Conservation (phyloP, 305 asterid species). For the Fraxinus paxiana region DNA sequence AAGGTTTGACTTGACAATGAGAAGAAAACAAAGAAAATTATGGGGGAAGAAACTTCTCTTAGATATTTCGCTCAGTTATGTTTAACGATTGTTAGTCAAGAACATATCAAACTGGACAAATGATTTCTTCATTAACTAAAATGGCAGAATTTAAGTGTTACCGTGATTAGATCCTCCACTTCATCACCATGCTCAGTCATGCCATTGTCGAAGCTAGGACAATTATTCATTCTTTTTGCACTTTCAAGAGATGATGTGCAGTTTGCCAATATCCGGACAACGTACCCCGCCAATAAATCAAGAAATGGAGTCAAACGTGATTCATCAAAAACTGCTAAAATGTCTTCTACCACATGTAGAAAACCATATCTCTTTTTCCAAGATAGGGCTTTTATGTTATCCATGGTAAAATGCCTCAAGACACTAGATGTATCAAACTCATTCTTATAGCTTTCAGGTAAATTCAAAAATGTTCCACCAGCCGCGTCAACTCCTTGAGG, state of each 20-base stretch:
- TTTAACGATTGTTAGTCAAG: not conserved
- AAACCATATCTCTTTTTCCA: constrained; percentile 81
- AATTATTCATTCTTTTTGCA: constrained; percentile 23
- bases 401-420: constrained; percentile 56
- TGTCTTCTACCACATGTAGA: constrained; percentile 77
- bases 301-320: constrained; percentile 65
- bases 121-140: constrained; percentile 8
- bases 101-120: not conserved
- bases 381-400: constrained; percentile 47
- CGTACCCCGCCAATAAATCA: constrained; percentile 61
- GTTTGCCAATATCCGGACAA: constrained; percentile 63
- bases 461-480: constrained; percentile 28
- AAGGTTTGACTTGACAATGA: not conserved
- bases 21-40: not conserved
- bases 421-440: constrained; percentile 40
- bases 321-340: constrained; percentile 81
- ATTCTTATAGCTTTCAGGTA: constrained; percentile 33
- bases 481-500: constrained; percentile 41
- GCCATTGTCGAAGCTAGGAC: constrained; percentile 28
- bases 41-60: not conserved
- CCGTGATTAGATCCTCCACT: constrained; percentile 44
- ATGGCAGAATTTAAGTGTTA: constrained; percentile 29
- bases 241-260: constrained; percentile 54
- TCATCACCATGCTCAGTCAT: constrained; percentile 38
- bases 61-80: not conserved